Percentiles rank a stretch among this genome's conserved stretches.
Evolutionary conservation across 441 rosid genomes (phyloP).

Genomic region (Bruguiera hainesii): DNA sequence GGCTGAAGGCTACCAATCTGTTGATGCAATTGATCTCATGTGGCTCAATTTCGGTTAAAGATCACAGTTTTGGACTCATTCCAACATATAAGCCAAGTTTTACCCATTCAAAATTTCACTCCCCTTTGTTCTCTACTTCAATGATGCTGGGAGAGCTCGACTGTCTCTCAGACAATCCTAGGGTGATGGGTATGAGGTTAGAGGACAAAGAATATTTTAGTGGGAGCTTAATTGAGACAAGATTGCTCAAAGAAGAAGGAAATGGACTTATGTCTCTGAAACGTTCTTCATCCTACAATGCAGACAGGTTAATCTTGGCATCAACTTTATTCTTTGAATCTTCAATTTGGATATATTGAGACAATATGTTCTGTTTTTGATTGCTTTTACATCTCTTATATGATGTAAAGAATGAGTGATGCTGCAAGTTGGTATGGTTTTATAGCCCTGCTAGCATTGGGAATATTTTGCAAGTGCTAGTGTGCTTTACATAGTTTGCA

Average conservation of each 20-base stretch:
- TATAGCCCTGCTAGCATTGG: neutral
- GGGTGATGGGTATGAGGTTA: constrained; percentile 45
- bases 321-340: neutral
- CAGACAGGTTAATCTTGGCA: constrained; percentile 61
- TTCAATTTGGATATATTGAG: neutral
- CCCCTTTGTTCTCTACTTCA: constrained; percentile 71
- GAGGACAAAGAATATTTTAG: constrained; percentile 90
- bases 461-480: neutral
- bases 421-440: neutral
- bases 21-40: constrained; percentile 91
- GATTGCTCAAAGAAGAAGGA: constrained; percentile 49
- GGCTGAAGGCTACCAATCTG: constrained; percentile 63
- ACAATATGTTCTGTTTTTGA: neutral
- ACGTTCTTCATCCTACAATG: constrained; percentile 95
- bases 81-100: constrained; percentile 72
- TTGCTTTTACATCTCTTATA: neutral
- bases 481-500: neutral
- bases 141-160: constrained; percentile 78
- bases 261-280: constrained; percentile 52
- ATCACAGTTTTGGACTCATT: constrained; percentile 55
- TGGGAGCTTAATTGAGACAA: constrained; percentile 82
- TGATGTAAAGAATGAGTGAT: neutral
- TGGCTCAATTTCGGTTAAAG: constrained; percentile 82
- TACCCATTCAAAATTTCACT: constrained; percentile 59
- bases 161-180: constrained; percentile 40